Conservation (phyloP, 208 protist species). For the Willaertia magna region DNA sequence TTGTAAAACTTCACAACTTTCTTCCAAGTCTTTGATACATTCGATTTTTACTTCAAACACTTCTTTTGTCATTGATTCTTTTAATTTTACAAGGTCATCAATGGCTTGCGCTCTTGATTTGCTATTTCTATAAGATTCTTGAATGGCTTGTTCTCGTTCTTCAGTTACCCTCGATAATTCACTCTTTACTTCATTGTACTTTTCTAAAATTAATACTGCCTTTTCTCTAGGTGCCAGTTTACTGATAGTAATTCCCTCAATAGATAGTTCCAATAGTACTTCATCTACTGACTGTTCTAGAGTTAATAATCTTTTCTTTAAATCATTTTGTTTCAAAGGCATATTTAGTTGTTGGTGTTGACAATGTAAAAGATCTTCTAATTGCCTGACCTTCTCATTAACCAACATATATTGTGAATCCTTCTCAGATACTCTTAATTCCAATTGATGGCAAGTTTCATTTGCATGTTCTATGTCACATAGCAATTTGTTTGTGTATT, state of each 20-base stretch:
- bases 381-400: not conserved
- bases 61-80: not conserved
- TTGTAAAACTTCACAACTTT: not conserved
- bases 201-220: not conserved
- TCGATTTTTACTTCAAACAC: not conserved
- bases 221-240: not conserved
- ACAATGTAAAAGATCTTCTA: not conserved
- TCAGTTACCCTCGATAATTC: not conserved
- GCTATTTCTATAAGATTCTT: not conserved
- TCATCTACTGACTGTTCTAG: not conserved
- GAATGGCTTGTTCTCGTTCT: not conserved
- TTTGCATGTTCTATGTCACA: not conserved
- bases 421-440: not conserved
- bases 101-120: not conserved
- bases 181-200: slow-evolving; percentile 35
- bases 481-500: not conserved
- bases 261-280: not conserved
- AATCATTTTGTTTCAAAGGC: not conserved
- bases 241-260: not conserved
- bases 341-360: not conserved
- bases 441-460: not conserved
- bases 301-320: not conserved
- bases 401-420: not conserved
- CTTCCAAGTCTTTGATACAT: not conserved
- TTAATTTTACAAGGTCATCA: not conserved